These are phyloP conservation scores for Camelina hispida DNA, from an alignment of 345 rosid species.

Conservation along the genomic window DNA sequence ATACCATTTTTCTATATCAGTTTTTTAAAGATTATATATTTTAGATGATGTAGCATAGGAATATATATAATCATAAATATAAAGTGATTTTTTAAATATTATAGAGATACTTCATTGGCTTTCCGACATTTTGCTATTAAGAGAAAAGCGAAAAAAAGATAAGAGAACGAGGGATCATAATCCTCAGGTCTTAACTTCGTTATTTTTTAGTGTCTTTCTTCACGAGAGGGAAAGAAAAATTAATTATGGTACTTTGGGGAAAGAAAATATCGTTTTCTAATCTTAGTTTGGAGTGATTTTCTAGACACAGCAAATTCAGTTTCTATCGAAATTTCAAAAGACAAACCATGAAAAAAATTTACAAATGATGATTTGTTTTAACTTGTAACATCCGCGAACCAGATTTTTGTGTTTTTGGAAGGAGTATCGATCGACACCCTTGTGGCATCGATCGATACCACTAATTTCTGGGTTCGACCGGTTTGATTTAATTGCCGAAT, in stretches of 20 bases:
- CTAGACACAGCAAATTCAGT: neutral
- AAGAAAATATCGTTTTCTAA: too few relatives aligned
- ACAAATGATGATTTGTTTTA: neutral
- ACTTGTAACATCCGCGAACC: too few relatives aligned
- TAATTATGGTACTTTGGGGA: too few relatives aligned
- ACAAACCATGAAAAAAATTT: neutral
- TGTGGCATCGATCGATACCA: too few relatives aligned
- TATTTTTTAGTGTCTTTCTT: neutral
- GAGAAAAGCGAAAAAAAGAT: neutral
- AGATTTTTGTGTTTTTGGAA: too few relatives aligned
- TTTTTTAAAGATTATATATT: neutral
- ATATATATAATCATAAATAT: neutral
- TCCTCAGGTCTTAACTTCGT: neutral
- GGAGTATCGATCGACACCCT: too few relatives aligned
- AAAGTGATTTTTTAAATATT: neutral
- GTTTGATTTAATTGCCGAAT: too few relatives aligned
- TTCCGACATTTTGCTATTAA: neutral
- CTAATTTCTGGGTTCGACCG: too few relatives aligned
- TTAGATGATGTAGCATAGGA: neutral
- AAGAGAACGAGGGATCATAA: neutral
- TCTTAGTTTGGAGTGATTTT: neutral
- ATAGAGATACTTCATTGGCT: neutral
- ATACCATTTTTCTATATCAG: neutral
- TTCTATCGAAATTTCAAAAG: neutral
- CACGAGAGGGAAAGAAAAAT: neutral